Base-by-base conservation (phyloP, 345 rosid species). In the Gossypium bickii region DNA sequence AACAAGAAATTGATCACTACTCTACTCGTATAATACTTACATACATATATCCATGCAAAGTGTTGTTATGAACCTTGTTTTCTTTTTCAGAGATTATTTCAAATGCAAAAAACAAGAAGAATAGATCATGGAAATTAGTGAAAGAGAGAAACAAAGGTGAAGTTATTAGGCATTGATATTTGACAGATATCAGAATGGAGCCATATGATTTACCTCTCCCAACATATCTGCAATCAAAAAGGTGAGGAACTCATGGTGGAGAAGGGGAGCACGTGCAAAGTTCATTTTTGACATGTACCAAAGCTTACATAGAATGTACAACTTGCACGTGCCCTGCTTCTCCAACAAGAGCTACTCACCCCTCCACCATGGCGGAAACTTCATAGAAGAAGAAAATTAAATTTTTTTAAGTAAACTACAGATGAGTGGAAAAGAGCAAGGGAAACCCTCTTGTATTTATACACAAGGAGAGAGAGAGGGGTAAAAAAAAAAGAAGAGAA, bases 301-400 rank as follows among this genome's bases (percentile, higher is more conserved):
- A 34, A 34, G 41, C 41, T 34, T 22, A 57, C 62, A 11, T 22
- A 11, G 29, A 34, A 20, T 12, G 29, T 57, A 24, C 76, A 51
- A 41, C 73, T 82, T 93, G 98, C 98, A 92, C 98, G 98, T 92
- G 98, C 97, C 94, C 98, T 90, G 94, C 98, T 94, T 92, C 98
- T 94, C 98, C 98, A 92, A 61, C 98, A 85, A 78, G 98, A 80
- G 89, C 81, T 83, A 22, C 94, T 81, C 91, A 78, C 87, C 94
- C 88, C 76, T 76, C 77, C 43, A 57, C 67, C 73, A 51, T 12
- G 75, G 24, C 29, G 41, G 41, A 34, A 34, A 34, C 7, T 34
- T 34, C 41, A 5, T 17, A 3, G 52, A 61, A 44, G 43, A 73
- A 9, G 4, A 57, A 22, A 4, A 22, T 57, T 11, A 11, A 72